Conservation (phyloP, 768 basidiomycete genomes). For the Podaxis rugospora region DNA sequence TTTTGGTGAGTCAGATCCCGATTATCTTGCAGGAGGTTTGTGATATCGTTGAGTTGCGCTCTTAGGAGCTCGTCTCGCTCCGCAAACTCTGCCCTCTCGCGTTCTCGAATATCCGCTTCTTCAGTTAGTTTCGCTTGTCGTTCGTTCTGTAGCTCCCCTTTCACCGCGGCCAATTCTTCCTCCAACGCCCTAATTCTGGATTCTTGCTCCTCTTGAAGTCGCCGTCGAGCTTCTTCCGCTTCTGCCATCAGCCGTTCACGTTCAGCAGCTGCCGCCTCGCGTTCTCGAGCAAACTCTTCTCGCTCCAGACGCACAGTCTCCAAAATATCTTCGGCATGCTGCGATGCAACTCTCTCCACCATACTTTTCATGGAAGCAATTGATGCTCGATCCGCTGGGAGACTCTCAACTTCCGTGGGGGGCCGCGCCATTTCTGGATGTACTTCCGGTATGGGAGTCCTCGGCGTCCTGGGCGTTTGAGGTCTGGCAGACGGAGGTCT, state of each 20-base stretch:
- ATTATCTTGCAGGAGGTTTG: conserved; percentile 68
- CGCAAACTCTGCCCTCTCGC: conserved; percentile 48
- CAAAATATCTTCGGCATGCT: conserved; percentile 53
- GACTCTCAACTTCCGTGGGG: conserved; percentile 17
- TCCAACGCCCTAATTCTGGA: conserved; percentile 57
- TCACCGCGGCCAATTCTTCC: conserved; percentile 53
- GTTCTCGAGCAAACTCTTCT: conserved; percentile 52
- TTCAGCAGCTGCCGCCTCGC: conserved; percentile 51
- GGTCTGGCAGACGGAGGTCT: conserved; percentile 6
- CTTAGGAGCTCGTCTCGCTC: conserved; percentile 61
- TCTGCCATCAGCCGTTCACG: conserved; percentile 46
- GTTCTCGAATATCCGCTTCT: conserved; percentile 59
- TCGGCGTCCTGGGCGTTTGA: conserved; percentile 6
- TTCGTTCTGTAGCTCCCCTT: conserved; percentile 61
- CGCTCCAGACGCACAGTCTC: conserved; percentile 56
- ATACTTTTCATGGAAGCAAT: conserved; percentile 35
- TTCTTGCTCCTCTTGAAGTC: conserved; percentile 44
- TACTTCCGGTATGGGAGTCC: conserved; percentile 11
- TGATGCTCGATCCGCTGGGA: conserved; percentile 32
- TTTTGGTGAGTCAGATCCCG: conserved; percentile 55
- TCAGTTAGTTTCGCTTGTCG: conserved; percentile 51
- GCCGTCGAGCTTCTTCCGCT: conserved; percentile 44
- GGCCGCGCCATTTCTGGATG: background rate
- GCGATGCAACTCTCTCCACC: conserved; percentile 50
- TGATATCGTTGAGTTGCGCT: conserved; percentile 64